phyloP scores from a whole-genome alignment of 2,329 filamentous ascomycete genomes.

The Xylariales sp. region DNA sequence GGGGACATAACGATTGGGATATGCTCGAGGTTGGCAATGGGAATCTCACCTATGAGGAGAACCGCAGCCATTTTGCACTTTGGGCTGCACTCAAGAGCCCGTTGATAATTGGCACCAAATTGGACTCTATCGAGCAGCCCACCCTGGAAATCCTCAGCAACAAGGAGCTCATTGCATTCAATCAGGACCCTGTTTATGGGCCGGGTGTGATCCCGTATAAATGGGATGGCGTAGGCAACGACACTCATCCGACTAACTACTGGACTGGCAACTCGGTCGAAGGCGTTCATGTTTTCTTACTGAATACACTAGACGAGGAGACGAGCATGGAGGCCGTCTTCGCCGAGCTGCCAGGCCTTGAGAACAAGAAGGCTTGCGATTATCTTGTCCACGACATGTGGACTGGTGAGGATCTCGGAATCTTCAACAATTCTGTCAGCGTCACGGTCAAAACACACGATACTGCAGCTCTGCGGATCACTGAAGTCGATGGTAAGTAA shows the following conservation, averaged over 20 bases:
- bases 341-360: constrained; percentile 38
- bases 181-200: constrained; percentile 35
- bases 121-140: constrained; percentile 29
- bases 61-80: constrained; percentile 44
- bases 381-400: constrained; percentile 42
- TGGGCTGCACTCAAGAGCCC: constrained; percentile 48
- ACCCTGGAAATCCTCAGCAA: constrained; percentile 40
- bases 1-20: constrained; percentile 45
- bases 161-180: constrained; percentile 33
- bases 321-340: constrained; percentile 33
- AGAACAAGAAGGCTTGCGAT: constrained; percentile 20
- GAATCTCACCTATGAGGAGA: constrained; percentile 39
- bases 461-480: constrained; percentile 1
- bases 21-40: constrained; percentile 49
- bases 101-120: constrained; percentile 41
- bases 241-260: constrained; percentile 42
- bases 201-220: neutral
- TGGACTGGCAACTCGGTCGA: constrained; percentile 39
- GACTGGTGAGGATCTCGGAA: constrained; percentile 36
- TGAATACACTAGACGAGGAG: constrained; percentile 36
- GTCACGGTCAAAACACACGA: constrained; percentile 1
- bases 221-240: constrained; percentile 26
- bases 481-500: constrained; percentile 14
- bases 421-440: neutral
- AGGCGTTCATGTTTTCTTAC: constrained; percentile 41